phyloP scores from a whole-genome alignment of 495 filamentous ascomycete genomes.

The Daldinia bambusicola region DNA sequence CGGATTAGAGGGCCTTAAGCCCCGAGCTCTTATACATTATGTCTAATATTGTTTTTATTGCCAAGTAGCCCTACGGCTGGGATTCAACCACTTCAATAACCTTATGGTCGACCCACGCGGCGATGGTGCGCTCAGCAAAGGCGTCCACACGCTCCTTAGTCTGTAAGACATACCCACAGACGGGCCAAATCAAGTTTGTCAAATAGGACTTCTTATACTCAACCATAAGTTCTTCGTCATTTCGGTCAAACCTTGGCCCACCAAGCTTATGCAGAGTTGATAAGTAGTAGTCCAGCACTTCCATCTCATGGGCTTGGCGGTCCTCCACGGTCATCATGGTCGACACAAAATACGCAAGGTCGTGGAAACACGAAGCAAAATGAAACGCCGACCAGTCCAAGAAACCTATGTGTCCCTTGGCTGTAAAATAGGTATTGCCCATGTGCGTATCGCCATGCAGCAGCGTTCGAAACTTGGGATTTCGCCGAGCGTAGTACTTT shows the following conservation, averaged over 20 bases:
- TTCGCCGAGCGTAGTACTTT: conserved; percentile 45
- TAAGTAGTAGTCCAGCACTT: conserved; percentile 49
- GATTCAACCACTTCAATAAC: conserved; percentile 49
- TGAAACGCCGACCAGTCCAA: conserved; percentile 53
- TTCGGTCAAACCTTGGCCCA: conserved; percentile 36
- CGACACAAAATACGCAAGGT: conserved; percentile 50
- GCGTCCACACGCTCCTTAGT: conserved; percentile 45
- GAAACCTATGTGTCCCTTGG: conserved; percentile 46
- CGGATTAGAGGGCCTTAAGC: too few relatives aligned
- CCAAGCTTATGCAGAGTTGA: conserved; percentile 40
- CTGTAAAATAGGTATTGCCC: conserved; percentile 39
- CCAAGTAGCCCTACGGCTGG: conserved; percentile 15
- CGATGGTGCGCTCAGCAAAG: conserved; percentile 47
- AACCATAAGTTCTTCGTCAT: conserved; percentile 45
- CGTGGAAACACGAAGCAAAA: conserved; percentile 50
- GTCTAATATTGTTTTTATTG: neutral
- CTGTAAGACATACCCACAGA: conserved; percentile 49
- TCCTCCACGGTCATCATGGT: conserved; percentile 48
- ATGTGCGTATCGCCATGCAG: conserved; percentile 52
- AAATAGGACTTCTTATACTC: conserved; percentile 51
- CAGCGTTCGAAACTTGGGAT: conserved; percentile 46
- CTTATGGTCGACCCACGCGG: conserved; percentile 51
- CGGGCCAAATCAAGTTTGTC: conserved; percentile 48
- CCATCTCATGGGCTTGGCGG: conserved; percentile 47
- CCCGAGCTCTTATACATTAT: neutral